Conservation (phyloP, 2,329 filamentous ascomycete genomes). For the Colletotrichum siamense region DNA sequence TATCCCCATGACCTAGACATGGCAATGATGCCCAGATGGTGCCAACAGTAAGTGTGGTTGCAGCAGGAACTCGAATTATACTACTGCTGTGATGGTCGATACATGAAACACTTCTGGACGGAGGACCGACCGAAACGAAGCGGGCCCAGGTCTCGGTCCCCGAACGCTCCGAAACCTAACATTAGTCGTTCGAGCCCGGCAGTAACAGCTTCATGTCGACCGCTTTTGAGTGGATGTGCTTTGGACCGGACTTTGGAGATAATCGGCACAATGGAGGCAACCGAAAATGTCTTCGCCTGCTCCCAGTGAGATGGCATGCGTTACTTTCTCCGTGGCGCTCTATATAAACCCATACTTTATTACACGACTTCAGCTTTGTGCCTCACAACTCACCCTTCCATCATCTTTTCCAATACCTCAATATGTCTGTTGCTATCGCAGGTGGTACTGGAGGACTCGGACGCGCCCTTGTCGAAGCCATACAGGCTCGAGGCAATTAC, state of each 20-base stretch:
- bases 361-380: background rate
- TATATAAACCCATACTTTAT: background rate
- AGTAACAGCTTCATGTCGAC: accelerated
- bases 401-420: too few species aligned
- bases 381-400: background rate
- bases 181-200: background rate
- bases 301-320: background rate
- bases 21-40: accelerated
- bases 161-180: background rate
- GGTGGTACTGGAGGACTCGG: constrained; percentile 51
- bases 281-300: background rate
- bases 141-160: background rate
- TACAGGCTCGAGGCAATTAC: constrained; percentile 37
- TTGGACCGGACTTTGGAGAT: background rate
- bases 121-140: background rate
- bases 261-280: background rate
- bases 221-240: accelerated
- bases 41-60: accelerated
- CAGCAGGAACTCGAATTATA: accelerated
- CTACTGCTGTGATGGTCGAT: background rate
- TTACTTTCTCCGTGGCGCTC: accelerated
- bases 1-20: background rate
- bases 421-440: constrained; percentile 43
- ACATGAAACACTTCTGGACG: background rate
- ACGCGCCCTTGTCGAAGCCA: constrained; percentile 48